These are phyloP conservation scores for Hypomyces rosellus DNA, from an alignment of 2,329 filamentous ascomycete species.

Conservation along the genomic window DNA sequence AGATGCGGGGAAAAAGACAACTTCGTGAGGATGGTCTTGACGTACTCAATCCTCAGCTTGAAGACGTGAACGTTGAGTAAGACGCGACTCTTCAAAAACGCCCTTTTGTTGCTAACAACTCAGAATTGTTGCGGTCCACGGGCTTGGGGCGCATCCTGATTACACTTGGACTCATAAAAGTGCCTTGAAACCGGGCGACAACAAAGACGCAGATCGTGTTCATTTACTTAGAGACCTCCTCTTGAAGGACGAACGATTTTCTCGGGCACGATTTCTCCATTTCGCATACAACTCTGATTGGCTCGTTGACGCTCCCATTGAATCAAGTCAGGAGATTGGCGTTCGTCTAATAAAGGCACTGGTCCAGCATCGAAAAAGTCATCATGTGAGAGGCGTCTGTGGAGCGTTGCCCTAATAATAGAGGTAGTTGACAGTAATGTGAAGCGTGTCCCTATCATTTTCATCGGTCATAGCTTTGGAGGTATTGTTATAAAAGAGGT, in stretches of 20 bases:
- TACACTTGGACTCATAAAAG: slow-evolving; percentile 13
- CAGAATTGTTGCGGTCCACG: slow-evolving; percentile 16
- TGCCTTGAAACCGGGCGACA: not conserved
- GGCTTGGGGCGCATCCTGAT: slow-evolving; percentile 15
- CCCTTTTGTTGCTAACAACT: too few relatives aligned
- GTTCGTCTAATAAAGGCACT: slow-evolving; percentile 10
- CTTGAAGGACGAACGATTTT: slow-evolving; percentile 10
- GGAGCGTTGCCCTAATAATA: too few relatives aligned
- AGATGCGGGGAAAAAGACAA: too few relatives aligned
- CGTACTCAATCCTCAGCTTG: too few relatives aligned
- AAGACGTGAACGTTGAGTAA: too few relatives aligned
- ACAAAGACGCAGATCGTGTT: not conserved
- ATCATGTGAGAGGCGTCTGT: not conserved
- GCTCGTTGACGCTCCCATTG: slow-evolving; percentile 16
- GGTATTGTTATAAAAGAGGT: slow-evolving; percentile 17
- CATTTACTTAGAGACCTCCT: slow-evolving; percentile 15
- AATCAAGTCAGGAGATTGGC: slow-evolving; percentile 14
- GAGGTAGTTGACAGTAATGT: not conserved
- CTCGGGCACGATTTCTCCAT: slow-evolving; percentile 14
- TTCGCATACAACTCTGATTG: slow-evolving; percentile 18
- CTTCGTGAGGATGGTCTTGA: too few relatives aligned
- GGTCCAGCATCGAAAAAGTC: not conserved
- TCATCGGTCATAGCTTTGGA: slow-evolving; percentile 18
- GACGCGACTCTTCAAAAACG: too few relatives aligned
- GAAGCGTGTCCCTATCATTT: slow-evolving; percentile 15